Conservation (phyloP, 2,329 filamentous ascomycete genomes). For the Beauveria bassiana region DNA sequence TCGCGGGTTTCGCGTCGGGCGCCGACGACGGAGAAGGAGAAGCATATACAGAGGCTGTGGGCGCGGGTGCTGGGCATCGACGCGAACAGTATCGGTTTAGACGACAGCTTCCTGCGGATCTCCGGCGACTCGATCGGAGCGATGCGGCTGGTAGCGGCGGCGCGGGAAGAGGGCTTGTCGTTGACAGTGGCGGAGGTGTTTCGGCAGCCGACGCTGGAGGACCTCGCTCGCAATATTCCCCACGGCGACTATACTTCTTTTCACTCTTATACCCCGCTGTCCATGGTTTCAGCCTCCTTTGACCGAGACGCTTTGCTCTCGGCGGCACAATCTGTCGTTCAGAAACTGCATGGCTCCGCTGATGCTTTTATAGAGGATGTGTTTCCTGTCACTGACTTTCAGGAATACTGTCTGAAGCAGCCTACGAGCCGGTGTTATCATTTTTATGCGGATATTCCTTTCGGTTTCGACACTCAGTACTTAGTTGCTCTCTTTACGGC, state of each 20-base stretch:
- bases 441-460: too few species aligned
- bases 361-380: too few species aligned
- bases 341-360: too few species aligned
- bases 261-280: too few species aligned
- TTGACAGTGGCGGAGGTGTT: slow-evolving; percentile 27
- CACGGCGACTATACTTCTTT: too few species aligned
- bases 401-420: too few species aligned
- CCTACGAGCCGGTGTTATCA: too few species aligned
- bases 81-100: slow-evolving; percentile 19
- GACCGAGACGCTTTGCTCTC: too few species aligned
- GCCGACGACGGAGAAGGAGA: slow-evolving; percentile 7
- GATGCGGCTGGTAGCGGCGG: slow-evolving; percentile 33
- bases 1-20: neutral
- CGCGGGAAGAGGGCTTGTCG: slow-evolving; percentile 21
- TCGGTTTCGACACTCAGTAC: too few species aligned
- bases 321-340: too few species aligned
- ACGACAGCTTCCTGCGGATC: slow-evolving; percentile 31
- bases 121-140: slow-evolving; percentile 38
- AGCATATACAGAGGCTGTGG: slow-evolving; percentile 25
- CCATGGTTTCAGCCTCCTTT: too few species aligned
- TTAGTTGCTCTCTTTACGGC: slow-evolving; percentile 1
- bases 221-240: slow-evolving; percentile 15
- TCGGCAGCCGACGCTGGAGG: slow-evolving; percentile 20
- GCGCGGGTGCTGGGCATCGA: slow-evolving; percentile 32
- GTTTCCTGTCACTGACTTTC: too few species aligned